Evolutionary conservation across 768 basidiomycete species (phyloP).

Genomic region (Boletus rufocinnamomeus): DNA sequence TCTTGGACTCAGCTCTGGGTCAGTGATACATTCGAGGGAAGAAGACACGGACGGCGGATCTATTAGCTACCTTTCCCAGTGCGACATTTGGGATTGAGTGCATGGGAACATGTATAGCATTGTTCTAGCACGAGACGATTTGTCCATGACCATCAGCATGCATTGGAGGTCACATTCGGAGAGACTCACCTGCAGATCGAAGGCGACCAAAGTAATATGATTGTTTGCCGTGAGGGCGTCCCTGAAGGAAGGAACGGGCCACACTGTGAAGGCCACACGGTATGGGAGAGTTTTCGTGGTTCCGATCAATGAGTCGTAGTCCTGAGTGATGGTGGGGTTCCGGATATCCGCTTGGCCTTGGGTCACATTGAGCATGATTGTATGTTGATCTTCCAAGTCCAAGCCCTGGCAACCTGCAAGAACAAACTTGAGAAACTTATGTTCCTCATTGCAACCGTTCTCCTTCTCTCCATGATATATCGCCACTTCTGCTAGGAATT

Average conservation of each 20-base stretch:
- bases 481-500: too few species aligned
- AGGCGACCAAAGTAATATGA: not conserved
- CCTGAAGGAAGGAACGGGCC: too few species aligned
- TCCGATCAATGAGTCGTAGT: too few species aligned
- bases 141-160: too few species aligned
- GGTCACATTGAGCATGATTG: not conserved
- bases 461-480: too few species aligned
- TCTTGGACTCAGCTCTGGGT: not conserved
- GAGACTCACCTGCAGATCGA: not conserved
- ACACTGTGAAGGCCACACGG: too few species aligned
- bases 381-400: not conserved
- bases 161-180: too few species aligned
- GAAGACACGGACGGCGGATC: not conserved
- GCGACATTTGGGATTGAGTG: slow-evolving; percentile 1
- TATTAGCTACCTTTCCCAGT: not conserved
- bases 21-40: slow-evolving; percentile 1
- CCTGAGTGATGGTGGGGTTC: too few species aligned
- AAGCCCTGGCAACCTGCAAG: not conserved
- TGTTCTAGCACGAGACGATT: too few species aligned
- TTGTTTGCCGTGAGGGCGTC: too few species aligned
- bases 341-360: too few species aligned
- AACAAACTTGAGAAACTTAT: slow-evolving; percentile 7
- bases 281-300: too few species aligned
- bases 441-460: not conserved
- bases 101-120: not conserved